phyloP scores from a whole-genome alignment of 306 rosid species.

The Pyrus pyrifolia region DNA sequence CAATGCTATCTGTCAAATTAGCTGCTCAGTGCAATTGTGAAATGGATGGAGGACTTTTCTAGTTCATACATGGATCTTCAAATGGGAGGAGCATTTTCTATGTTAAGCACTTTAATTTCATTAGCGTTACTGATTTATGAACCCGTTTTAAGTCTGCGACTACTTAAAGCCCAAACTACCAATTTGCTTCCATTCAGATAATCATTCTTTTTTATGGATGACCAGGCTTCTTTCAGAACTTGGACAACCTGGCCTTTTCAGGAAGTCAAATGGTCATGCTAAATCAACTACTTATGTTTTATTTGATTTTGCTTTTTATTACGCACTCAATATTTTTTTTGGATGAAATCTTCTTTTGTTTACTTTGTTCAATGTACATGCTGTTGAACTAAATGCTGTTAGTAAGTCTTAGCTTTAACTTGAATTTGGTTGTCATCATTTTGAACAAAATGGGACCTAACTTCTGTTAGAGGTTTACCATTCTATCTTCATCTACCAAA shows the following conservation, averaged over 20 bases:
- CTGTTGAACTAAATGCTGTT: background rate
- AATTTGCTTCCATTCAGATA: background rate
- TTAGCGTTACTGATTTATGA: background rate
- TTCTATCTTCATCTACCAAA: background rate
- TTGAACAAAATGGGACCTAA: background rate
- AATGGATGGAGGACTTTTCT: background rate
- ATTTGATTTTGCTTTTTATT: background rate
- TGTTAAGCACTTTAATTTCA: background rate
- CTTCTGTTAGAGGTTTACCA: background rate
- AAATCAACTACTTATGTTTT: background rate
- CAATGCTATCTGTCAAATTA: background rate
- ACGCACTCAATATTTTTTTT: background rate
- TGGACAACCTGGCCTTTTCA: background rate
- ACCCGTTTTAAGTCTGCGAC: background rate
- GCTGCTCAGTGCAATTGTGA: background rate
- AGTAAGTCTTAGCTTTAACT: background rate
- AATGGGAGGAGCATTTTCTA: background rate
- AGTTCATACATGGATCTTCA: constrained; percentile 7
- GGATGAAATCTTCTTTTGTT: background rate
- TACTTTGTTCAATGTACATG: background rate
- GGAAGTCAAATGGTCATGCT: background rate
- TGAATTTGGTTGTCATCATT: background rate
- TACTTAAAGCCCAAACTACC: background rate
- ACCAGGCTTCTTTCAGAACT: background rate
- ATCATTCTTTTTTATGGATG: background rate